phyloP scores from a whole-genome alignment of 1,284 basidiomycete genomes.

The Stereum hirsutum region DNA sequence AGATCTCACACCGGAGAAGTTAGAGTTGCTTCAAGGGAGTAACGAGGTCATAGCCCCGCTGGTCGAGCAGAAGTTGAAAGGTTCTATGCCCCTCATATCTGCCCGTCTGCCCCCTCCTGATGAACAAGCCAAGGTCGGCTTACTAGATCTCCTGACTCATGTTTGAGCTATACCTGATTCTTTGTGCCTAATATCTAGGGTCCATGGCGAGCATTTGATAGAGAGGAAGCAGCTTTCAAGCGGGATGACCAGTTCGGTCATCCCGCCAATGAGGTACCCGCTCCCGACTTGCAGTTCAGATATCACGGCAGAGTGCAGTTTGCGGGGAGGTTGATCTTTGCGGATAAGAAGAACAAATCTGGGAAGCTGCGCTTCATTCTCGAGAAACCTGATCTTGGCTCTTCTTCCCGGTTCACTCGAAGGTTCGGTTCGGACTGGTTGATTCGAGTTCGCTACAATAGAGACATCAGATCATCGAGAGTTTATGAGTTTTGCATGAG shows the following conservation, averaged over 20 bases:
- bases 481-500: slow-evolving; percentile 19
- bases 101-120: background rate
- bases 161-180: background rate
- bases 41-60: slow-evolving; percentile 4
- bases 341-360: background rate
- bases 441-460: slow-evolving; percentile 23
- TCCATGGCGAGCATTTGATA: slow-evolving; percentile 30
- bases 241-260: slow-evolving; percentile 17
- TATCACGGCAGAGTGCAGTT: slow-evolving; percentile 31
- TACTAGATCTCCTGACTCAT: background rate
- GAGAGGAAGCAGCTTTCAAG: slow-evolving; percentile 19
- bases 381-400: slow-evolving; percentile 21
- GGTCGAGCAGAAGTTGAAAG: slow-evolving; percentile 2
- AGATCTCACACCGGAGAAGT: slow-evolving; percentile 1
- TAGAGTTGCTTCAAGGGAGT: slow-evolving; percentile 1
- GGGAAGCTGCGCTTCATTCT: slow-evolving; percentile 16
- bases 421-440: slow-evolving; percentile 31
- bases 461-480: slow-evolving; percentile 9
- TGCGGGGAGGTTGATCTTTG: slow-evolving; percentile 13
- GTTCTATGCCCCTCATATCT: background rate
- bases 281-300: slow-evolving; percentile 10
- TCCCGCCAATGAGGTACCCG: slow-evolving; percentile 12
- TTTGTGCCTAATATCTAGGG: slow-evolving; percentile 12
- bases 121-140: slow-evolving; percentile 5
- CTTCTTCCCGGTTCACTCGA: slow-evolving; percentile 28